phyloP scores from a whole-genome alignment of 352 stramenopile species.

The Phytophthora rubi region DNA sequence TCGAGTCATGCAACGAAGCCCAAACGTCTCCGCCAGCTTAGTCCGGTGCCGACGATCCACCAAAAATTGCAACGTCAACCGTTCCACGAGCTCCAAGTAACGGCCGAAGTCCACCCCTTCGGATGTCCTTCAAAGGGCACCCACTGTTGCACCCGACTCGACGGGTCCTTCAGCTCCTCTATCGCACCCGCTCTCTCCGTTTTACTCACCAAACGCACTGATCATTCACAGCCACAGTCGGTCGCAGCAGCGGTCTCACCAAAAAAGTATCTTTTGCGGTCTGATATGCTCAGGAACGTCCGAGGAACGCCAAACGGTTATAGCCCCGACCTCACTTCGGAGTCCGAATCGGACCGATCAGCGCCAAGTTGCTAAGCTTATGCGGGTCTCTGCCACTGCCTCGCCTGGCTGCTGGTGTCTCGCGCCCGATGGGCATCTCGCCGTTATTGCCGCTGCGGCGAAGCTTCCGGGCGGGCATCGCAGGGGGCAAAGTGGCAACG shows the following conservation, averaged over 20 bases:
- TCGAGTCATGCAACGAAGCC: neutral
- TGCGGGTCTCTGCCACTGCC: conserved; percentile 20
- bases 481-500: conserved; percentile 23
- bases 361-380: conserved; percentile 9
- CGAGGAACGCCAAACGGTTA: conserved; percentile 9
- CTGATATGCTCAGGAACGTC: conserved; percentile 26
- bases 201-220: neutral
- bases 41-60: conserved; percentile 11
- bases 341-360: neutral
- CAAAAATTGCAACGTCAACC: conserved; percentile 34
- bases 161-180: neutral
- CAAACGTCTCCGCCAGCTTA: neutral
- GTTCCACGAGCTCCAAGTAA: conserved; percentile 17
- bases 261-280: conserved; percentile 31
- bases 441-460: conserved; percentile 34
- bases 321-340: neutral
- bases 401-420: conserved; percentile 36
- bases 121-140: neutral
- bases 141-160: conserved; percentile 13
- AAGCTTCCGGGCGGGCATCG: conserved; percentile 35
- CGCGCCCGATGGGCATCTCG: conserved; percentile 32
- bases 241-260: conserved; percentile 6
- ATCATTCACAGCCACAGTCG: conserved; percentile 4
- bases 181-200: neutral
- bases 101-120: conserved; percentile 16